phyloP scores from a whole-genome alignment of 768 basidiomycete genomes.

The Myochromella boudieri region DNA sequence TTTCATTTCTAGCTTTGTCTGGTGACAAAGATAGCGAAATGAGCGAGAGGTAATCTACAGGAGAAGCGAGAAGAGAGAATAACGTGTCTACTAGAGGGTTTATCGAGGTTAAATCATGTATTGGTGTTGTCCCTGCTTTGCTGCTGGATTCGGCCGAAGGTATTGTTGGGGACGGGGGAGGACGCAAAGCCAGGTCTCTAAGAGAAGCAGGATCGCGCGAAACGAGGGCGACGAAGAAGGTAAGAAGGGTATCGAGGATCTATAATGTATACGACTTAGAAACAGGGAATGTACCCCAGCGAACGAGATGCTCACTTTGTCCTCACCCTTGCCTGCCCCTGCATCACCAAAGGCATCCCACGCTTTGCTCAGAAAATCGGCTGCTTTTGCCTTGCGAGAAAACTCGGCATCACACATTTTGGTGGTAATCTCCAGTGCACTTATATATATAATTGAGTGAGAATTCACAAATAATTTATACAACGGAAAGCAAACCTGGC shows the following conservation, averaged over 20 bases:
- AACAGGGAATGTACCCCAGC: neutral
- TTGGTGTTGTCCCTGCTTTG: conserved; percentile 1
- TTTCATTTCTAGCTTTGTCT: conserved; percentile 24
- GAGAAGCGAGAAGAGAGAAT: conserved; percentile 37
- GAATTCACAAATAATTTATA: neutral
- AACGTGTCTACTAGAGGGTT: conserved; percentile 42
- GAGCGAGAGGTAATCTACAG: conserved; percentile 50
- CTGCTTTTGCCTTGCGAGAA: conserved; percentile 73
- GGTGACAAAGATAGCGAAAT: conserved; percentile 23
- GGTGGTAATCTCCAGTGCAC: conserved; percentile 73
- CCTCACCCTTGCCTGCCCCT: conserved; percentile 61
- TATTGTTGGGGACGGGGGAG: conserved; percentile 9
- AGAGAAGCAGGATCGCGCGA: conserved; percentile 59
- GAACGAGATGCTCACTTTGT: conserved; percentile 32
- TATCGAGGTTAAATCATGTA: too few species aligned
- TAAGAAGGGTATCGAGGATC: conserved; percentile 65
- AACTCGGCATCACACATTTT: conserved; percentile 77
- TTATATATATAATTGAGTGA: conserved; percentile 24
- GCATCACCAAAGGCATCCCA: conserved; percentile 67
- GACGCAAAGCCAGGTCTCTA: conserved; percentile 47
- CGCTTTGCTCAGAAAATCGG: conserved; percentile 67
- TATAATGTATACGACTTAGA: conserved; percentile 22
- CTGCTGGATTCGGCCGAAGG: conserved; percentile 12
- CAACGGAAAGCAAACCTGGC: conserved; percentile 50
- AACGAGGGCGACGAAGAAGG: conserved; percentile 61